Conservation (phyloP, 768 basidiomycete genomes). For the Suillus spraguei region DNA sequence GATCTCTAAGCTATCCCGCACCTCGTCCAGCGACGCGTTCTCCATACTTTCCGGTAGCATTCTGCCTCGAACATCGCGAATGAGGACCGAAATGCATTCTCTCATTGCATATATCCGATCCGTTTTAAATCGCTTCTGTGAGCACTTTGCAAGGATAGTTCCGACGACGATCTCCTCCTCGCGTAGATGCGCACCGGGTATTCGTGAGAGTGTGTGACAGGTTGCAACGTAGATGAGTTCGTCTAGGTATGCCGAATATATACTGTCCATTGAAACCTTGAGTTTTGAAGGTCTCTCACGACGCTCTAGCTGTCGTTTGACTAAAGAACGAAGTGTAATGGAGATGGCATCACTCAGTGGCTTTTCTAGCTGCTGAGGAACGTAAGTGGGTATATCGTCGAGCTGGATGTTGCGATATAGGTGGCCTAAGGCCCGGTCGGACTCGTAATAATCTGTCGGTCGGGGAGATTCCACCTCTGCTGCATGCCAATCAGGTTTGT, state of each 20-base stretch:
- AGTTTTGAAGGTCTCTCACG: slow-evolving; percentile 22
- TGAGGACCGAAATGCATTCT: slow-evolving; percentile 54
- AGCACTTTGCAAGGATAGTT: slow-evolving; percentile 71
- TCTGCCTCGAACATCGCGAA: slow-evolving; percentile 48
- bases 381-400: slow-evolving; percentile 32
- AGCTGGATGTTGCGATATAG: slow-evolving; percentile 67
- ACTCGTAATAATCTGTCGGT: slow-evolving; percentile 69
- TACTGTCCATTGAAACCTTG: slow-evolving; percentile 31
- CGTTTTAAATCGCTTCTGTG: slow-evolving; percentile 59
- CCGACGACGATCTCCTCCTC: slow-evolving; percentile 80
- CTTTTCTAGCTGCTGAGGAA: slow-evolving; percentile 12
- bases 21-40: slow-evolving; percentile 26
- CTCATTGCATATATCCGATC: slow-evolving; percentile 66
- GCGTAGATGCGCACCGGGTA: slow-evolving; percentile 53
- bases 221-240: slow-evolving; percentile 73
- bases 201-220: slow-evolving; percentile 65
- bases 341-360: slow-evolving; percentile 37
- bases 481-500: slow-evolving; percentile 81
- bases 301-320: slow-evolving; percentile 23
- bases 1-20: slow-evolving; percentile 44
- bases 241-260: slow-evolving; percentile 57
- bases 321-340: slow-evolving; percentile 21
- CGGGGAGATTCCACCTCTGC: slow-evolving; percentile 57
- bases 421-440: slow-evolving; percentile 67
- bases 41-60: slow-evolving; percentile 35